Conservation (phyloP, 768 basidiomycete genomes). For the Serendipita vermifera region DNA sequence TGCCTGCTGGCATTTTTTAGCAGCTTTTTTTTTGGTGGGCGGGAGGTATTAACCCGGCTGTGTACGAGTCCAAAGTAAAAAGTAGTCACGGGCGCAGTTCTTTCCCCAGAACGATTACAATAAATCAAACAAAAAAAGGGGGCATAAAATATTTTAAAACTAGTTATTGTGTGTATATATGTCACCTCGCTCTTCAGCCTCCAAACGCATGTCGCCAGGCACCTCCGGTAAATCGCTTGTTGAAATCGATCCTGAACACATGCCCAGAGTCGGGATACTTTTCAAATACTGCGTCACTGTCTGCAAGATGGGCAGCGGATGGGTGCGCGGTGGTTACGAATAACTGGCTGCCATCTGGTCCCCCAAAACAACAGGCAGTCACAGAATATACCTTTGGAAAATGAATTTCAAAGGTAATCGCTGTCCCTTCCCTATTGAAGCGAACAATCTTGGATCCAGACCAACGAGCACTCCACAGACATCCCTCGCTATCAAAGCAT, state of each 20-base stretch:
- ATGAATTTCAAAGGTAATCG: conserved; percentile 39
- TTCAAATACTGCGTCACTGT: conserved; percentile 36
- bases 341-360: conserved; percentile 46
- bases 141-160: not conserved
- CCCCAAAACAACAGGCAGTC: conserved; percentile 60
- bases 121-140: not conserved
- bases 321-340: conserved; percentile 53
- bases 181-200: not conserved
- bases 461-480: conserved; percentile 58
- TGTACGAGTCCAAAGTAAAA: not conserved
- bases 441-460: conserved; percentile 48
- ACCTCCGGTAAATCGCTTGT: conserved; percentile 32
- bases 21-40: not conserved
- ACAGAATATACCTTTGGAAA: conserved; percentile 53
- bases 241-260: conserved; percentile 39
- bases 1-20: conserved; percentile 5
- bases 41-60: not conserved
- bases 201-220: conserved; percentile 15
- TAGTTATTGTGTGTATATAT: not conserved
- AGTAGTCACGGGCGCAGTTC: not conserved
- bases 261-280: conserved; percentile 44
- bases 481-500: conserved; percentile 49
- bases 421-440: conserved; percentile 37
- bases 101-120: no score
- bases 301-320: conserved; percentile 35